A percentile compares a stretch with the other conserved stretches of the same genome.
These are phyloP conservation scores for Sclerotinia trifoliorum DNA, from an alignment of 2,329 filamentous ascomycete species.

Conservation along the genomic window DNA sequence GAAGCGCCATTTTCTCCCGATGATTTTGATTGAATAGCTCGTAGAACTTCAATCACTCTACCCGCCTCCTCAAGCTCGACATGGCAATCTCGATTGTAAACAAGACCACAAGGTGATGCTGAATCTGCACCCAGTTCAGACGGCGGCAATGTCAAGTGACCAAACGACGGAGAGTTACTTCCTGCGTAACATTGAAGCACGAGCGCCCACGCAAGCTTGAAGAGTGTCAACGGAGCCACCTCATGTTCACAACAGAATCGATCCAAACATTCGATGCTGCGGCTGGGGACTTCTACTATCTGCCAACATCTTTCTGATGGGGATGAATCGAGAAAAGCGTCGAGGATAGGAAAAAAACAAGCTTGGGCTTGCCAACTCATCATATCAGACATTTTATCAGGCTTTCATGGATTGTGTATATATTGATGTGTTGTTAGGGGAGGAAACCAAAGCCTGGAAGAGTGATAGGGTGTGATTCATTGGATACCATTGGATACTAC, in stretches of 20 bases:
- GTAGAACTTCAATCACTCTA: neutral
- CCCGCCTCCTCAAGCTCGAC: slow-evolving; percentile 1
- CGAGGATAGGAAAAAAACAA: slow-evolving; percentile 18
- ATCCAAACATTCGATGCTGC: neutral
- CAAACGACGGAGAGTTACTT: slow-evolving; percentile 43
- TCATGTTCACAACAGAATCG: slow-evolving; percentile 1
- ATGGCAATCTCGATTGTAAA: neutral
- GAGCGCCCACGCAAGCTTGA: slow-evolving; percentile 42
- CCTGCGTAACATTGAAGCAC: slow-evolving; percentile 42
- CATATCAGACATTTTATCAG: neutral
- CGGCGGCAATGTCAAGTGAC: slow-evolving; percentile 41
- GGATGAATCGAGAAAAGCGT: neutral
- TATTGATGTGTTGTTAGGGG: neutral
- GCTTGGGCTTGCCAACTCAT: neutral
- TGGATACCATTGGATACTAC: neutral
- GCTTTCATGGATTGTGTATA: neutral
- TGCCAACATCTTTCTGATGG: slow-evolving; percentile 12
- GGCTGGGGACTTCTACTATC: neutral
- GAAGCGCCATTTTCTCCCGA: neutral
- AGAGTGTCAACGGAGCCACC: slow-evolving; percentile 1
- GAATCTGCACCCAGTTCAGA: neutral
- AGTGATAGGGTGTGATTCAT: neutral
- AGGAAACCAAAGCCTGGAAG: neutral
- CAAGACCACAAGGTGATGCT: neutral
- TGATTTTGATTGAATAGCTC: neutral